phyloP scores from a whole-genome alignment of 495 filamentous ascomycete species.

The Alectoria sarmentosa region DNA sequence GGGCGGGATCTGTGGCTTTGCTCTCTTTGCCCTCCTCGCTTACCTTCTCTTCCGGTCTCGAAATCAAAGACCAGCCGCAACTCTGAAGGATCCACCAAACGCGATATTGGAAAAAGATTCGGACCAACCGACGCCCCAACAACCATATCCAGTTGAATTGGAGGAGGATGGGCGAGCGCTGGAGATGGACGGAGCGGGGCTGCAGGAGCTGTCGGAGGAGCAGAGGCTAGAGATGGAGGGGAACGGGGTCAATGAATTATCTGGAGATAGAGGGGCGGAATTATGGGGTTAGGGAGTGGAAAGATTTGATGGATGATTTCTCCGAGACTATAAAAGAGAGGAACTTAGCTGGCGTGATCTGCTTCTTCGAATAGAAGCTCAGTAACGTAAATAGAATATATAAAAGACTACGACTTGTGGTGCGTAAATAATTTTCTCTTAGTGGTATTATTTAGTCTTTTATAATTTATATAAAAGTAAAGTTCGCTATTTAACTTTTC shows the following conservation, averaged over 20 bases:
- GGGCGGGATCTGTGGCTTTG: constrained; percentile 6
- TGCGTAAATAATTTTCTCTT: background rate
- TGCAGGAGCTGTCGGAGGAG: background rate
- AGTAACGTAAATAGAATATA: background rate
- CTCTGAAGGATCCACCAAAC: background rate
- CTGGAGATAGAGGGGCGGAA: background rate
- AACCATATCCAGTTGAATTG: background rate
- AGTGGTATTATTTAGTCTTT: no score
- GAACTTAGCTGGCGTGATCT: background rate
- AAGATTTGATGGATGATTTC: constrained; percentile 2
- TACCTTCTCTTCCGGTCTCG: background rate
- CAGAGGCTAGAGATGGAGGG: background rate
- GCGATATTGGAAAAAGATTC: background rate
- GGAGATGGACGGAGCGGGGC: background rate
- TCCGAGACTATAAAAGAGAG: constrained; percentile 2
- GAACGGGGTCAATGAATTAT: background rate
- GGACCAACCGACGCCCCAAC: background rate
- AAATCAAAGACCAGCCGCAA: background rate
- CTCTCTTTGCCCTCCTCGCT: background rate
- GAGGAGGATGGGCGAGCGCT: background rate
- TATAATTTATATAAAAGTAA: no score
- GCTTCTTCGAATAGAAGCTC: constrained; percentile 7
- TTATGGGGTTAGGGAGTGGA: background rate
- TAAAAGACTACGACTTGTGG: background rate
- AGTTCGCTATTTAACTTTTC: no score